Percentiles rank a stretch among this genome's conserved stretches.
phyloP scores from a whole-genome alignment of 106 monocot species.

The Acanthochlamys bracteata region DNA sequence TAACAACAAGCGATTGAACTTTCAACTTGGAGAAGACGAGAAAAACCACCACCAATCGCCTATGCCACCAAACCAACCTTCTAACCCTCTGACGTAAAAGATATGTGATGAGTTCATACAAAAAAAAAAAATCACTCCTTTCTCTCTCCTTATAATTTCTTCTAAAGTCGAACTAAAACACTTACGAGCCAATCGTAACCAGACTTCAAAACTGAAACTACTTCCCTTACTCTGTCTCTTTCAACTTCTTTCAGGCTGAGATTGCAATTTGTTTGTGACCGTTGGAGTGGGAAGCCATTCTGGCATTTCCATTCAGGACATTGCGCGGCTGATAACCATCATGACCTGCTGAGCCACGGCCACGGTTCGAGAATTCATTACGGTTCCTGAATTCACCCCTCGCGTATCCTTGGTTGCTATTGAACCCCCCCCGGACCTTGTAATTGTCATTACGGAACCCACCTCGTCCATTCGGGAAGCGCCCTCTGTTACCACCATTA shows the following conservation, averaged over 20 bases:
- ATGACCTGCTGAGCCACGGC: constrained; percentile 12
- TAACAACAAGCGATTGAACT: too few relatives aligned
- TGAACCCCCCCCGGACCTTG: constrained; percentile 32
- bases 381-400: constrained; percentile 36
- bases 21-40: too few relatives aligned
- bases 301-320: constrained; percentile 13
- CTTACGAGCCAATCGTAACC: too few relatives aligned
- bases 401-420: constrained; percentile 11
- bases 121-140: too few relatives aligned
- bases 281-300: constrained; percentile 4
- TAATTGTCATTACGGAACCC: constrained; percentile 41
- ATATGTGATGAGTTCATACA: too few relatives aligned
- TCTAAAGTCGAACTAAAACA: too few relatives aligned
- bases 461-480: constrained; percentile 24
- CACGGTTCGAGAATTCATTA: constrained; percentile 13
- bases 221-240: background rate
- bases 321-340: constrained; percentile 29
- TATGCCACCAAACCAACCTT: too few relatives aligned
- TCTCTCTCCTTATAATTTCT: too few relatives aligned
- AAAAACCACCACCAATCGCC: too few relatives aligned
- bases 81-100: too few relatives aligned
- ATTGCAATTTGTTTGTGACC: constrained; percentile 11
- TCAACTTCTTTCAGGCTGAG: constrained; percentile 5
- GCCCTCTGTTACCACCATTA: constrained; percentile 34
- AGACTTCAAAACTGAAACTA: too few relatives aligned